Evolutionary conservation across 306 rosid species (phyloP), one percentile per base, ranked within the genome.

Genomic region (Prinsepia uniflora): DNA sequence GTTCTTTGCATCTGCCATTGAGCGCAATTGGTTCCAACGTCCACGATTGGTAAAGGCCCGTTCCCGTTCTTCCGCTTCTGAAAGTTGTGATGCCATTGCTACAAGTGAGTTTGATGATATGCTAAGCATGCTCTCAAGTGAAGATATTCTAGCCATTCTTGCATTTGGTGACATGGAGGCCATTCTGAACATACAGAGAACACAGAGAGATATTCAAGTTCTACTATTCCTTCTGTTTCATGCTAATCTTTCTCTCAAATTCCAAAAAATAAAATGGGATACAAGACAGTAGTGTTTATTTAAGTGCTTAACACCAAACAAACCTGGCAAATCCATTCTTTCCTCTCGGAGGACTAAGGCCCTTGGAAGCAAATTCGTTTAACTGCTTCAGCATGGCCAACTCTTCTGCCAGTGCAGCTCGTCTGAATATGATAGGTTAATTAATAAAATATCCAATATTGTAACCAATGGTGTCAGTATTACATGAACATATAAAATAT

Each of bases 21-120:
- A 95, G 58, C 99, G 99, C 85, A 95, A 76, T 68, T 91, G 99
- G 79, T 79, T 95, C 99, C 99, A 95, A 71, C 97, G 97, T 67
- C 99, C 99, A 13, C 99, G 92, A 79, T 81, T 91, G 56, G 96
- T 78, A 80, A 95, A 95, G 66, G 97, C 96, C 59, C 97, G 92
- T 44, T 91, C 99, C 72, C 99, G 79, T 77, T 95, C 99, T 88
- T 95, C 99, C 75, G 97, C 97, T 85, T 95, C 99, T 2, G 99
- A 95, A 79, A 95, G 97, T 82, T 95, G 99, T 44, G 99, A 95
- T 76, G 99, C 99, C 99, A 95, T 95, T 40, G 97, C 92, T 59
- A 95, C 99, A 70, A 95, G 96, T 44, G 99, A 95, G 78, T 95
- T 89, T 71, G 99, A 95, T 62, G 99, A 85, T 76, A 95, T 89